Evolutionary conservation across 73 alveolate genomes (phyloP), one percentile per base, ranked within the genome.

Genomic region (Durusdinium trenchii): DNA sequence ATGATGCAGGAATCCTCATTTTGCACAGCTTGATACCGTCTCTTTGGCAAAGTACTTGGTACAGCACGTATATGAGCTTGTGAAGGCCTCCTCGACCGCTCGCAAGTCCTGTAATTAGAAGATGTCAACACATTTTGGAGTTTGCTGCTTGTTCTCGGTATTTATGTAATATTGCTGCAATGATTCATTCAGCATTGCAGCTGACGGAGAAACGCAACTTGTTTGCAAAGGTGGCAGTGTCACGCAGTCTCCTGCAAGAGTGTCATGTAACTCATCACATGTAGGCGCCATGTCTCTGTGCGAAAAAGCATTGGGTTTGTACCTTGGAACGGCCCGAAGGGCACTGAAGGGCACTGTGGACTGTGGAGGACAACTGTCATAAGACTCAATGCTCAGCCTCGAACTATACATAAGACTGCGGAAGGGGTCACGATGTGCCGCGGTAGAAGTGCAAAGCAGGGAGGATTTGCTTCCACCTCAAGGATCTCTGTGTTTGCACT

Each of bases 261-360:
- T 20, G 98, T 78, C 98, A 91, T 91, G 89, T 91, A 91, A 54
- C 98, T 91, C 98, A 91, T 91, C 79, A 91, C 85, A 40, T 91
- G 98, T 47, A 91, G 61, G 38, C 45, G 54, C 98, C 98, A 91
- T 3, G 98, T 67, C 60, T 50, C 89, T 12, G 90, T 67, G 46
- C 89, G 90, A 46, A 91, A 91, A 28, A 91, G 98, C 98, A 91
- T 91, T 30, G 98, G 98, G 38, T 91, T 91, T 18, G 98, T 91
- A 35, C 98, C 98, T 91, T 10, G 12, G 35, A 28, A 52, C 16
- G 43, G 76, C 40, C 76, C 18, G 76, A 35, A 40, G 76, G 32
- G 18, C 76, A 6, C 4, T 9, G 38, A n/a, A n/a, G n/a, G n/a
- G n/a, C n/a, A n/a, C n/a, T n/a, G n/a, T n/a, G n/a, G n/a, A n/a